Evolutionary conservation across 306 rosid genomes (phyloP), one percentile per base, ranked within the genome.

Genomic region (Pyrus pyrifolia): DNA sequence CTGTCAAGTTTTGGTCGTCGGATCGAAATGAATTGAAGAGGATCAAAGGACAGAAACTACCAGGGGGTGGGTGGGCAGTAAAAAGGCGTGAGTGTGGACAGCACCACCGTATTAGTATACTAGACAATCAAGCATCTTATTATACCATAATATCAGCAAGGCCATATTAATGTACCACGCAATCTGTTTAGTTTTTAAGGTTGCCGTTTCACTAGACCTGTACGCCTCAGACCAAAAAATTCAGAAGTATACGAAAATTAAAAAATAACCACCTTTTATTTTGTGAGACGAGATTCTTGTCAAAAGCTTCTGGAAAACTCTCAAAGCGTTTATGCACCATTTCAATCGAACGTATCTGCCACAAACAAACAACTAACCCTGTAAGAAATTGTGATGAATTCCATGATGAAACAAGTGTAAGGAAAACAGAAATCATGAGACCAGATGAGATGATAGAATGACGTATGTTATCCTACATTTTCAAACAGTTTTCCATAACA

Each of bases 281-380:
- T 80, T 84, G 82, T 74, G 97, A 87, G 80, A 87, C 92, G 69
- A 95, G 83, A 67, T 87, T 91, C 51, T 86, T 79, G 40, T 77
- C 96, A 89, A 95, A 92, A 51, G 97, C 99, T 82, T 83, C 85
- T 0, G 99, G 99, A 76, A 95, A 95, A 87, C 96, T 95, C 85
- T 92, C 99, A 81, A 95, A 95, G 77, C 99, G 99, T 75, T 89
- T 95, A 68, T 95, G 97, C 78, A 95, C 92, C 99, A 95, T 95
- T 82, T 92, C 97, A 79, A 92, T 89, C 74, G 97, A 89, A 61
- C 99, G 99, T 84, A 95, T 95, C 99, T 95, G 89, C 74, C 76
- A 76, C 38, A 82, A 78, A 55, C 71, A 68, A 78, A 79, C 62
- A 77, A 71, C 65, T 51, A 74, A 71, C 31, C 29, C 12, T 67